phyloP scores from a whole-genome alignment of 805 yeast genomes.

The Middelhovenomyces tepae region DNA sequence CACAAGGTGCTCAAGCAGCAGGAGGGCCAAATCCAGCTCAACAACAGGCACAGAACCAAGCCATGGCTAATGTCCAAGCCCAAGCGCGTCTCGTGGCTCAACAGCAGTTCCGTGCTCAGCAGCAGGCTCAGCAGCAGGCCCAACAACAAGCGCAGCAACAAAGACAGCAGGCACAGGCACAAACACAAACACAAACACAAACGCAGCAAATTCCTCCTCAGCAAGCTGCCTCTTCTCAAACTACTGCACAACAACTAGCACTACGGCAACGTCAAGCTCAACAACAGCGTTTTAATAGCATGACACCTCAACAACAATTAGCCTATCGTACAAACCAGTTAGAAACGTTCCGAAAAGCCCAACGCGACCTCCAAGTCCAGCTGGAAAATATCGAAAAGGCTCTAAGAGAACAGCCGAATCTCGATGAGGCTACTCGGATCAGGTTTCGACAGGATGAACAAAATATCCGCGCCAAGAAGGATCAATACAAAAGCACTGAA shows the following conservation, averaged over 20 bases:
- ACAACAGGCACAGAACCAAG: conserved; percentile 11
- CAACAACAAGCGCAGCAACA: background rate
- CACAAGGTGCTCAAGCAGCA: conserved; percentile 11
- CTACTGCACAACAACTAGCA: conserved; percentile 8
- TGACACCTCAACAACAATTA: conserved; percentile 18
- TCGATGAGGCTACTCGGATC: conserved; percentile 12
- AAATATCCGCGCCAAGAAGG: conserved; percentile 14
- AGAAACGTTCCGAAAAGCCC: conserved; percentile 14
- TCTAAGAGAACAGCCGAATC: conserved; percentile 13
- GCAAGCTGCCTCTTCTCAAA: conserved; percentile 6
- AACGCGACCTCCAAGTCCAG: conserved; percentile 13
- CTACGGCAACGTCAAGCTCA: conserved; percentile 7
- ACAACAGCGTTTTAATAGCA: conserved; percentile 7
- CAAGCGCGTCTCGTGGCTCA: background rate
- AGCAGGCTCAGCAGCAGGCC: conserved; percentile 1
- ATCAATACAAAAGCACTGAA: conserved; percentile 16
- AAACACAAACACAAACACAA: conserved; percentile 4
- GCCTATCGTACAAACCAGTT: conserved; percentile 13
- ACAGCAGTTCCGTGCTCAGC: conserved; percentile 1
- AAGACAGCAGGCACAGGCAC: background rate
- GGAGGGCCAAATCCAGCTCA: conserved; percentile 9
- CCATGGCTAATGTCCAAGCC: conserved; percentile 4
- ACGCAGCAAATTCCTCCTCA: conserved; percentile 4
- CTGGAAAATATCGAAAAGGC: conserved; percentile 11
- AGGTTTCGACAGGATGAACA: conserved; percentile 18